These are phyloP conservation scores for Tardiomyces depauwii DNA, from an alignment of 1,139 yeast genomes.

Conservation along the genomic window DNA sequence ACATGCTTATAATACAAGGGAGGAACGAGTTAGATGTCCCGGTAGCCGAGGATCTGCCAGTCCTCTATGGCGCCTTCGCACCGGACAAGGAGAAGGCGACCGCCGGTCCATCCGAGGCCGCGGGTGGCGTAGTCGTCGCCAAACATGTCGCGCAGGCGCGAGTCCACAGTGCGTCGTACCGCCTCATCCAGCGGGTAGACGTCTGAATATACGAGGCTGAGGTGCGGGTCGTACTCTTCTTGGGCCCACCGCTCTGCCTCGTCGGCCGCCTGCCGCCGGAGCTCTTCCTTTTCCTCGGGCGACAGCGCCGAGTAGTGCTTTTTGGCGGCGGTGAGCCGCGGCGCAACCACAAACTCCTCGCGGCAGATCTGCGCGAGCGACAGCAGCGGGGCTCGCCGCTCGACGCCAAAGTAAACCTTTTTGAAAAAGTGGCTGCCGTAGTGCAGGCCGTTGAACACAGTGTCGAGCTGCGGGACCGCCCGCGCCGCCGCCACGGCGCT, in stretches of 20 bases:
- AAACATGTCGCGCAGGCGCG: slow-evolving; percentile 59
- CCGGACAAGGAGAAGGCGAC: slow-evolving; percentile 54
- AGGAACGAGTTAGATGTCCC: slow-evolving; percentile 4
- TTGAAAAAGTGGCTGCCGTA: slow-evolving; percentile 40
- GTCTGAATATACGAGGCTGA: slow-evolving; percentile 61
- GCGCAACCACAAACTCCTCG: slow-evolving; percentile 44
- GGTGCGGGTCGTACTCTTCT: slow-evolving; percentile 57
- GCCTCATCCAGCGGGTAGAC: slow-evolving; percentile 62
- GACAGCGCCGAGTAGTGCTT: slow-evolving; percentile 18
- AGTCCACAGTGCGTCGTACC: slow-evolving; percentile 50
- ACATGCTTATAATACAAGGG: background rate
- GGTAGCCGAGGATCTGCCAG: slow-evolving; percentile 54
- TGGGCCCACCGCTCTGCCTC: slow-evolving; percentile 42
- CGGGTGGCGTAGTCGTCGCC: slow-evolving; percentile 36
- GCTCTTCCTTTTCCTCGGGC: slow-evolving; percentile 13
- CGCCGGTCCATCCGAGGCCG: slow-evolving; percentile 48
- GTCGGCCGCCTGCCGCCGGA: slow-evolving; percentile 16
- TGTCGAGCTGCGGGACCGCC: slow-evolving; percentile 23
- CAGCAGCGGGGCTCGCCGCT: slow-evolving; percentile 43
- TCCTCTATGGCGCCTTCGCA: slow-evolving; percentile 69
- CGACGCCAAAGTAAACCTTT: slow-evolving; percentile 52
- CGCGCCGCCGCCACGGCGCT: slow-evolving; percentile 55
- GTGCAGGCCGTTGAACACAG: slow-evolving; percentile 20
- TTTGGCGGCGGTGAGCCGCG: slow-evolving; percentile 6
- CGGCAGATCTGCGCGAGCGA: slow-evolving; percentile 61